These are phyloP conservation scores for Fragosphaeria purpurea DNA, from an alignment of 2,329 filamentous ascomycete species.

Conservation along the genomic window DNA sequence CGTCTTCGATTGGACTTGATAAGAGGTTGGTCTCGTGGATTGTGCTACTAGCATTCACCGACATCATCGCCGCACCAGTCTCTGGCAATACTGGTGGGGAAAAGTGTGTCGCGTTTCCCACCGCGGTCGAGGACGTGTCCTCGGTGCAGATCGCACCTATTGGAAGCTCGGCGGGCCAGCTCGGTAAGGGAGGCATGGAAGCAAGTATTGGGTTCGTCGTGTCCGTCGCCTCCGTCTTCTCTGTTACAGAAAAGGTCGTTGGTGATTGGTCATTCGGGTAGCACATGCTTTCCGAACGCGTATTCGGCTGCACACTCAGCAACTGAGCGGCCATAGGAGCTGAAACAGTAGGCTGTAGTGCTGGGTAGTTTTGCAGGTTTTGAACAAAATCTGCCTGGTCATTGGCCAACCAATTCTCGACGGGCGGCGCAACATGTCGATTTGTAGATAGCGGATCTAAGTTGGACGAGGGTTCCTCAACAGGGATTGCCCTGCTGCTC, in stretches of 20 bases:
- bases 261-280: constrained; percentile 20
- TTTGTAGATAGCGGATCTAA: constrained; percentile 11
- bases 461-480: constrained; percentile 17
- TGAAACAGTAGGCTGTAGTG: constrained; percentile 24
- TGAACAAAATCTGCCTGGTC: constrained; percentile 19
- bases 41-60: too few relatives aligned
- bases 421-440: constrained; percentile 17
- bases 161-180: neutral
- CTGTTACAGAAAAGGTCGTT: neutral
- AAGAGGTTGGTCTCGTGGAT: neutral
- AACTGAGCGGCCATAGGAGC: constrained; percentile 4
- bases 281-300: constrained; percentile 29
- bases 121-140: neutral
- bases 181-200: neutral
- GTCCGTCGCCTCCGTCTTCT: neutral
- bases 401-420: constrained; percentile 19
- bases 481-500: constrained; percentile 19
- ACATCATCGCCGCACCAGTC: too few relatives aligned
- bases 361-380: constrained; percentile 26
- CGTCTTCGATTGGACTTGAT: neutral
- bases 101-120: neutral
- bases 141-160: neutral
- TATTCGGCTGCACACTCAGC: constrained; percentile 15
- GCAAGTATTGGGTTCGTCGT: neutral
- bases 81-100: too few relatives aligned